These are phyloP conservation scores for Spizellomyces sp. DNA, from an alignment of 192 early-diverging fungal species.

Conservation along the genomic window DNA sequence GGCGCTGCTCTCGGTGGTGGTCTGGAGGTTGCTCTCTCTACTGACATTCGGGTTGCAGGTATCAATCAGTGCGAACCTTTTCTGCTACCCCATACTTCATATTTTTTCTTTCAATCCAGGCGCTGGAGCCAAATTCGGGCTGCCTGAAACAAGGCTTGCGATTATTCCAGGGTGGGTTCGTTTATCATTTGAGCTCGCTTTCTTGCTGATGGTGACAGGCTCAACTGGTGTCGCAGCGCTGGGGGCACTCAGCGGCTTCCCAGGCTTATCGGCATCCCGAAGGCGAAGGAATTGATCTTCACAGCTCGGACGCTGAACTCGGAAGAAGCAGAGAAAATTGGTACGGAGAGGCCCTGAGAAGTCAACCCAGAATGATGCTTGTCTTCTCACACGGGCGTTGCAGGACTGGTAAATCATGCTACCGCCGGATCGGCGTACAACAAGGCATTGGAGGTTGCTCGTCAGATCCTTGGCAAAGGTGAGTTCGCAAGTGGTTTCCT, in stretches of 20 bases:
- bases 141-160: slow-evolving; percentile 90
- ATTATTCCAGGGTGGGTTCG: slow-evolving; percentile 89
- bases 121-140: slow-evolving; percentile 73
- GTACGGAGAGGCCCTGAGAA: slow-evolving; percentile 27
- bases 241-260: slow-evolving; percentile 94
- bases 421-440: slow-evolving; percentile 63
- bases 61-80: slow-evolving; percentile 8
- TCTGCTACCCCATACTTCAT: too few relatives aligned
- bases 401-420: slow-evolving; percentile 79
- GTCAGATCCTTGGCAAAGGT: slow-evolving; percentile 60
- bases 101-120: slow-evolving; percentile 27
- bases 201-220: background rate
- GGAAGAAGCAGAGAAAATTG: slow-evolving; percentile 62
- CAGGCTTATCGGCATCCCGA: slow-evolving; percentile 79
- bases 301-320: slow-evolving; percentile 74
- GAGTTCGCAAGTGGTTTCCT: background rate
- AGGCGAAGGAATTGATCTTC: slow-evolving; percentile 93
- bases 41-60: slow-evolving; percentile 87
- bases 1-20: slow-evolving; percentile 94
- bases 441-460: slow-evolving; percentile 79
- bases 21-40: slow-evolving; percentile 85
- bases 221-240: slow-evolving; percentile 55
- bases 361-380: background rate
- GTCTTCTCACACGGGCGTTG: background rate
- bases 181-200: background rate